Evolutionary conservation across 169 alveolate genomes (phyloP).

Genomic region (Plasmodium chabaudi): DNA sequence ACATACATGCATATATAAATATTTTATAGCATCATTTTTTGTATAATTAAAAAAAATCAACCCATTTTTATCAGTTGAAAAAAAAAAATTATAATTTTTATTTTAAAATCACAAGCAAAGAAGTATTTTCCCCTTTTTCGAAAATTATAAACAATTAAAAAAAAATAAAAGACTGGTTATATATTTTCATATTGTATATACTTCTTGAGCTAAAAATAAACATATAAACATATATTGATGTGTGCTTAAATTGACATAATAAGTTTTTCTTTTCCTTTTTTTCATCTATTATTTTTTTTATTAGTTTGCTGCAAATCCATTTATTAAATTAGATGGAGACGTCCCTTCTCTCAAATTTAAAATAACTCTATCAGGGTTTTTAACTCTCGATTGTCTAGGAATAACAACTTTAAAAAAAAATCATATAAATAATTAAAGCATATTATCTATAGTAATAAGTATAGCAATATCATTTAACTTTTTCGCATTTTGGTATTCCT

Average conservation of each 20-base stretch:
- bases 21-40: neutral
- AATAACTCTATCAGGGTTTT: constrained; percentile 68
- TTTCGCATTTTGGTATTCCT: neutral
- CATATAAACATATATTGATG: neutral
- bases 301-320: constrained; percentile 69
- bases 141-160: constrained; percentile 9
- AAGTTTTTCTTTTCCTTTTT: neutral
- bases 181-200: constrained; percentile 56
- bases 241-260: neutral
- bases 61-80: neutral
- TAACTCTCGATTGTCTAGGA: constrained; percentile 74
- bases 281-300: neutral
- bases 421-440: no score
- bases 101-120: neutral
- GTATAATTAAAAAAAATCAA: neutral
- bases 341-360: constrained; percentile 74
- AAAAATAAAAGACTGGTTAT: constrained; percentile 5
- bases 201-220: constrained; percentile 43
- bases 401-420: constrained; percentile 25
- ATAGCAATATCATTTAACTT: neutral
- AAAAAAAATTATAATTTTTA: constrained; percentile 24
- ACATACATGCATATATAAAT: constrained; percentile 3
- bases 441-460: no score
- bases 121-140: neutral
- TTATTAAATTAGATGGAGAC: constrained; percentile 58